Percentiles rank a stretch among this genome's conserved stretches.
Conservation (phyloP, 805 yeast genomes). For the Ogataea methylovora region DNA sequence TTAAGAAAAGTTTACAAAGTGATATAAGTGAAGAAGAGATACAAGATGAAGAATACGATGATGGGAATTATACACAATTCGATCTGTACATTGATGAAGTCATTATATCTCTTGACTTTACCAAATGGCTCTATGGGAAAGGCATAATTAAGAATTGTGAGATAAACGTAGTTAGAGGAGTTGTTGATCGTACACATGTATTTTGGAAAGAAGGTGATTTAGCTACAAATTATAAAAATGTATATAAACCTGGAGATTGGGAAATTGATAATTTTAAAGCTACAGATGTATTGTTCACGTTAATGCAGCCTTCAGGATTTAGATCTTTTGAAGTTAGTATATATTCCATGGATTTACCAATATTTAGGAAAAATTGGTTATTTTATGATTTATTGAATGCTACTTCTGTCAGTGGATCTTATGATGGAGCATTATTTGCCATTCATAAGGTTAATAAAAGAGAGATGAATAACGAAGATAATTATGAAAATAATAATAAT, state of each 20-base stretch:
- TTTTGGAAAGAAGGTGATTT: conserved; percentile 76
- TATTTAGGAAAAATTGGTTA: conserved; percentile 86
- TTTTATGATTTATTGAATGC: conserved; percentile 84
- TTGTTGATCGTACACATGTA: conserved; percentile 86
- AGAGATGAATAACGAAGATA: conserved; percentile 9
- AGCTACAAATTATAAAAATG: conserved; percentile 71
- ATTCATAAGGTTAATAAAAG: conserved; percentile 51
- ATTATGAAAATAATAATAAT: not conserved
- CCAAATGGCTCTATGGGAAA: conserved; percentile 83
- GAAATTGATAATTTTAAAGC: conserved; percentile 77
- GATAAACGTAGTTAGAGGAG: conserved; percentile 82
- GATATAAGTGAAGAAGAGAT: conserved; percentile 1
- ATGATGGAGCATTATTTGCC: conserved; percentile 89
- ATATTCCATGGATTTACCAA: conserved; percentile 76
- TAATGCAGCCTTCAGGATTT: conserved; percentile 74
- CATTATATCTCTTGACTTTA: conserved; percentile 69
- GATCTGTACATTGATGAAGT: conserved; percentile 86
- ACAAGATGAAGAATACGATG: conserved; percentile 42
- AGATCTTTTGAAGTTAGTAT: conserved; percentile 82
- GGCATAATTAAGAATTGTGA: conserved; percentile 81
- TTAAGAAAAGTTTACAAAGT: conserved; percentile 22
- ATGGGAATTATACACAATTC: conserved; percentile 94
- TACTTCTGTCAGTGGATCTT: conserved; percentile 78
- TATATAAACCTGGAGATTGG: conserved; percentile 82
- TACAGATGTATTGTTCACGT: conserved; percentile 78